Conservation (phyloP, 345 rosid species). For the Noccaea bulbosa region DNA sequence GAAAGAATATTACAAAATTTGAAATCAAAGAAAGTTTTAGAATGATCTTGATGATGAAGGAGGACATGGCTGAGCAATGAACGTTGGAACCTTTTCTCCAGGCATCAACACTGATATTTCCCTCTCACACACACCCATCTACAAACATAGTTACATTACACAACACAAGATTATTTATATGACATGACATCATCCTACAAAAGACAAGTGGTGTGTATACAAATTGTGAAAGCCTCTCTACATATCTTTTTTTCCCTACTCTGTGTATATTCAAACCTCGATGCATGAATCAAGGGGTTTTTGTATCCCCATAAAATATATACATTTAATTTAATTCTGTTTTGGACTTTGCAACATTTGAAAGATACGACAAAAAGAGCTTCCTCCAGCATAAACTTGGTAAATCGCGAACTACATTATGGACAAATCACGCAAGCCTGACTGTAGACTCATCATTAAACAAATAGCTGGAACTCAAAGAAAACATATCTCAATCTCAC, state of each 20-base stretch:
- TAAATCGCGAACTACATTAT: not conserved
- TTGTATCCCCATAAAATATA: constrained; percentile 42
- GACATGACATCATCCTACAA: constrained; percentile 30
- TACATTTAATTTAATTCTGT: constrained; percentile 29
- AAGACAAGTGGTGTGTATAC: constrained; percentile 36
- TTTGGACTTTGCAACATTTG: constrained; percentile 38
- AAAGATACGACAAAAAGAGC: constrained; percentile 43
- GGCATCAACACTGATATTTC: constrained; percentile 89
- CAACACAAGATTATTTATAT: not conserved
- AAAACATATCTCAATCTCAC: not conserved
- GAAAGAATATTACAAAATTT: not conserved
- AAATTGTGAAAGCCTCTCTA: constrained; percentile 28
- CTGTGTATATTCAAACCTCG: constrained; percentile 45
- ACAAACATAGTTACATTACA: constrained; percentile 21
- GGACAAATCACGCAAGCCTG: constrained; percentile 14
- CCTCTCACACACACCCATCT: constrained; percentile 58
- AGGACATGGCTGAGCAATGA: constrained; percentile 76
- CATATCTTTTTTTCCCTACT: constrained; percentile 19
- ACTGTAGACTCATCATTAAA: constrained; percentile 1
- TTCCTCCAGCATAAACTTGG: constrained; percentile 27
- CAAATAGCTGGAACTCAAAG: not conserved
- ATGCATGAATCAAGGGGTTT: constrained; percentile 41
- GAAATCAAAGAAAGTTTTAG: constrained; percentile 34
- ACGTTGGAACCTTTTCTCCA: constrained; percentile 70
- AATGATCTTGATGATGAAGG: constrained; percentile 45